phyloP scores from a whole-genome alignment of 116 monocot species.

The Papilionanthe hybrid region DNA sequence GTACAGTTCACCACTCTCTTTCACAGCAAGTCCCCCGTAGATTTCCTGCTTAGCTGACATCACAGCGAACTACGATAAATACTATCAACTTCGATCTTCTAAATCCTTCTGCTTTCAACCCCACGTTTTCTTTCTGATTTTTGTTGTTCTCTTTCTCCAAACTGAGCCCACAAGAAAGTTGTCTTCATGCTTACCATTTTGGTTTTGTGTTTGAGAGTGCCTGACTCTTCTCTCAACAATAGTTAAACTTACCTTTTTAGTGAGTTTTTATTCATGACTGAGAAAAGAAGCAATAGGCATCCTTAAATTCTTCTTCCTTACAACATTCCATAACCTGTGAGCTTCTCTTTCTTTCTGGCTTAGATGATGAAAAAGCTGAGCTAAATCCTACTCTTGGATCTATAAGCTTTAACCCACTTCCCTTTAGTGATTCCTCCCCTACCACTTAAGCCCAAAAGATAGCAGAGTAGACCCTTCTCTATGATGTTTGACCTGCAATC shows the following conservation, averaged over 20 bases:
- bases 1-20: no score
- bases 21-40: background rate
- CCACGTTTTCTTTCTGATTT: background rate
- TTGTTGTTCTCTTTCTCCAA: constrained; percentile 3
- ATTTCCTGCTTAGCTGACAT: background rate
- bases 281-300: background rate
- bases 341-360: background rate
- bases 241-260: background rate
- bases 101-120: background rate
- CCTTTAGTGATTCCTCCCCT: background rate
- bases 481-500: background rate
- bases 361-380: constrained; percentile 2
- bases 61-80: background rate
- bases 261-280: background rate
- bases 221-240: background rate
- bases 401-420: background rate
- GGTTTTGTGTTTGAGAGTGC: no score
- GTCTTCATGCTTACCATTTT: no score
- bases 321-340: background rate
- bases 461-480: background rate
- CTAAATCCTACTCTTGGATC: background rate
- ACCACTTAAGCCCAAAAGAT: background rate
- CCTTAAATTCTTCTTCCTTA: no score
- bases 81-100: background rate
- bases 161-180: background rate